Conservation (phyloP, 345 rosid genomes). For the Lepidium sativum region DNA sequence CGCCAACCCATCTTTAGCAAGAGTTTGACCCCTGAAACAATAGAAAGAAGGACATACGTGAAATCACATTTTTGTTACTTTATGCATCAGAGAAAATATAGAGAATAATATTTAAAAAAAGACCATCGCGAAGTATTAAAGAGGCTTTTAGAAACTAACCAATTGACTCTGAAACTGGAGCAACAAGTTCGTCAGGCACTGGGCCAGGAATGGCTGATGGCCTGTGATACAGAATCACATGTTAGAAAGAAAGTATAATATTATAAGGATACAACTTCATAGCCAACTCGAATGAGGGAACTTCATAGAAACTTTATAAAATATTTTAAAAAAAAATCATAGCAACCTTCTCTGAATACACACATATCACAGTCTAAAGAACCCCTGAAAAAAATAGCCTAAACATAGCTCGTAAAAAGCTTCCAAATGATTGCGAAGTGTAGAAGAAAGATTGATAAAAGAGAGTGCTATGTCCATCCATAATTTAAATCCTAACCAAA, state of each 20-base stretch:
- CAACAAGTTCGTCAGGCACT: constrained; percentile 72
- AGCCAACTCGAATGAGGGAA: background rate
- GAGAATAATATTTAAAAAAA: background rate
- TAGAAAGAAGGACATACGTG: constrained; percentile 14
- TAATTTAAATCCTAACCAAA: background rate
- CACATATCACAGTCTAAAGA: background rate
- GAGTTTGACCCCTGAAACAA: constrained; percentile 62
- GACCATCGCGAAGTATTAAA: background rate
- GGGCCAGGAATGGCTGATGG: constrained; percentile 97
- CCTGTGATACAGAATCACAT: constrained; percentile 33
- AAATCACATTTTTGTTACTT: background rate
- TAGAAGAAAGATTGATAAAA: background rate
- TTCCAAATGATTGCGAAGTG: background rate
- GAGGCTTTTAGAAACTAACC: constrained; percentile 44
- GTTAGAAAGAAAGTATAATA: constrained; percentile 7
- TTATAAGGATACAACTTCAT: background rate
- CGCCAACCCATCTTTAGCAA: constrained; percentile 97
- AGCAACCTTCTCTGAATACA: background rate
- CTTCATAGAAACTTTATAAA: background rate
- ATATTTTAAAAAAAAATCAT: background rate
- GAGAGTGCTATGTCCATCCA: background rate
- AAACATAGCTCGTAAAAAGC: constrained; percentile 2
- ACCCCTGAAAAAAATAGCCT: background rate
- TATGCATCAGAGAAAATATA: background rate
- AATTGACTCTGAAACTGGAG: constrained; percentile 85